phyloP scores from a whole-genome alignment of 2,329 filamentous ascomycete genomes.

The Sclerotinia nivalis region DNA sequence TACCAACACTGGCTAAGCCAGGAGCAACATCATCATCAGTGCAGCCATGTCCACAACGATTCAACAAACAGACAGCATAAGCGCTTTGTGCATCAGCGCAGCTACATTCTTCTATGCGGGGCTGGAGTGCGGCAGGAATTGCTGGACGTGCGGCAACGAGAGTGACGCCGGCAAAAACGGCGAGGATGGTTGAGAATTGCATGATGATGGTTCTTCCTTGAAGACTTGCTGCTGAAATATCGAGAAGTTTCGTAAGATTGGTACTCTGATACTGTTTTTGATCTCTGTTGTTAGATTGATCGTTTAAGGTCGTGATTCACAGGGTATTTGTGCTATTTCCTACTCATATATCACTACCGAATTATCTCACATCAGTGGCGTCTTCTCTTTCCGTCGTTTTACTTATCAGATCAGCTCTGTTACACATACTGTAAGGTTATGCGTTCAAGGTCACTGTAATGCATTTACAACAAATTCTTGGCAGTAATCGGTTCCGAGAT shows the following conservation, averaged over 20 bases:
- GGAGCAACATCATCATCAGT: neutral
- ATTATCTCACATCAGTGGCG: neutral
- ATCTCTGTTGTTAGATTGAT: neutral
- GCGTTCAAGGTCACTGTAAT: neutral
- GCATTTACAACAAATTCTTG: neutral
- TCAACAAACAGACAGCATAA: constrained; percentile 11
- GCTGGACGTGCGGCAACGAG: constrained; percentile 17
- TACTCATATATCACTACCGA: neutral
- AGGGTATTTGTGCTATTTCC: neutral
- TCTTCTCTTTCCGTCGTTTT: neutral
- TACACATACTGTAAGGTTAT: neutral
- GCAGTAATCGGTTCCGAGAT: neutral
- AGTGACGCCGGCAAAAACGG: neutral
- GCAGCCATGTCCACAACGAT: constrained; percentile 18
- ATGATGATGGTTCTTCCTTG: neutral
- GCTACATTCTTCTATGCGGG: constrained; percentile 14
- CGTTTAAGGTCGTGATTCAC: neutral
- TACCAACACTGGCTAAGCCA: constrained; percentile 13
- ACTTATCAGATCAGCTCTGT: neutral
- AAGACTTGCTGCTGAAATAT: neutral
- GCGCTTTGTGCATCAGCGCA: constrained; percentile 12
- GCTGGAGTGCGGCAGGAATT: neutral
- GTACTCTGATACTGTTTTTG: neutral
- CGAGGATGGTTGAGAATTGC: constrained; percentile 11
- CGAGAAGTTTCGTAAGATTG: neutral